Evolutionary conservation across 2,329 filamentous ascomycete genomes (phyloP), one percentile per base, ranked within the genome.

Genomic region (Arthroderma uncinatum): DNA sequence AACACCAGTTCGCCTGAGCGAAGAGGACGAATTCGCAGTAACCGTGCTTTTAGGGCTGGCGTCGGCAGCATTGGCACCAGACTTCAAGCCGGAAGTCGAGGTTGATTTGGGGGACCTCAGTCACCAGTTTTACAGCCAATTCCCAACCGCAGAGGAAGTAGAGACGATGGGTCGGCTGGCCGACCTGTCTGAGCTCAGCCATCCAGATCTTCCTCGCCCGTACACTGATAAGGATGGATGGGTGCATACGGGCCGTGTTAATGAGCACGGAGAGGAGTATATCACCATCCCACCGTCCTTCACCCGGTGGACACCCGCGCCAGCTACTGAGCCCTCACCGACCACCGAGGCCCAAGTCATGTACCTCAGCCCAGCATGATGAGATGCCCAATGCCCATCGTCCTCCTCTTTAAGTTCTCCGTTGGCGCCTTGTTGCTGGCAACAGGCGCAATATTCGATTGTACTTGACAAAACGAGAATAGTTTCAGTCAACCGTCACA

Each of bases 221-320:
- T 64, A 64, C 61, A 66, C 66, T 50, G 67, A 69, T 57, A 60
- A 59, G 21, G 64, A 67, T 39, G 68, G 67, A 44, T 70, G 67
- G 65, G 58, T 58, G 40, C 62, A 68, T 40, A 68, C 68, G 56
- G 68, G 67, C 23, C 62, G 60, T 25, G 55, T 62, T 8, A 70
- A 70, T 50, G 39, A 65, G 14, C 60, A 64, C 53, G 33, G 53
- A 4, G 36, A 54, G 23, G 40, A 44, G 21, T 44, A 44, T 23
- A 44, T 44, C 40, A 23, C 23, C 40, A 44, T 44, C 25, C 48
- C 48, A 21, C 7, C 14, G 21, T 34, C 48, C 3, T 53, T 53
- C 48, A 21, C 48, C 28, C 19, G 48, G 23, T 53, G 48, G 48
- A 30, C 28, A 25, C 48, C 48, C 28, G 48, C 28, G 8, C 12